Percentiles rank a stretch among this genome's conserved stretches.
Evolutionary conservation across 2,329 filamentous ascomycete species (phyloP).

Genomic region (Graphium sp.): DNA sequence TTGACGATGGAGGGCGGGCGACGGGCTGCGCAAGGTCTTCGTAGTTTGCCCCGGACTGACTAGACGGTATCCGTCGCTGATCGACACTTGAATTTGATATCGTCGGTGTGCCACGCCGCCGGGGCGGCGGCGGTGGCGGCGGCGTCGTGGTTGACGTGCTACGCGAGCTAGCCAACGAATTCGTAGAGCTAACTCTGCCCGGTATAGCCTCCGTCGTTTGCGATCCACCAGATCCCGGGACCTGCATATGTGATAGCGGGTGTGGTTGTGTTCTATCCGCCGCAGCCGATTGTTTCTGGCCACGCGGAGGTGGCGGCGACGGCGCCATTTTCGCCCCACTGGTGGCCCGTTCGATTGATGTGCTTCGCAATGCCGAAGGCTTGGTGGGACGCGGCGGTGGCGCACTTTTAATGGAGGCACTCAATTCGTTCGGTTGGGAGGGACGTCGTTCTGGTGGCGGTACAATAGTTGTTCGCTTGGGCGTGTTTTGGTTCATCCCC

Average conservation of each 20-base stretch:
- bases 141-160: slow-evolving; percentile 6
- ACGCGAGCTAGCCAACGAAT: not conserved
- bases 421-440: slow-evolving; percentile 1
- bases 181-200: too few species aligned
- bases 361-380: slow-evolving; percentile 34
- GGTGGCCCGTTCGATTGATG: slow-evolving; percentile 6
- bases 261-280: slow-evolving; percentile 13
- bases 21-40: slow-evolving; percentile 6
- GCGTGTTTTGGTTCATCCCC: too few species aligned
- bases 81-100: not conserved
- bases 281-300: slow-evolving; percentile 14
- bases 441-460: too few species aligned
- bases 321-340: slow-evolving; percentile 2
- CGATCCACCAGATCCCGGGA: too few species aligned
- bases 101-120: slow-evolving; percentile 24
- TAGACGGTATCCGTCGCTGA: not conserved
- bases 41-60: too few species aligned
- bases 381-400: slow-evolving; percentile 41
- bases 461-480: too few species aligned
- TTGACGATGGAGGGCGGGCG: slow-evolving; percentile 9
- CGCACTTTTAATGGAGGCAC: slow-evolving; percentile 12
- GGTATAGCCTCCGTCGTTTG: too few species aligned
- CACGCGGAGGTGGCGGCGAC: slow-evolving; percentile 16
- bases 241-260: slow-evolving; percentile 22
- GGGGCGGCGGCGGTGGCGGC: slow-evolving; percentile 29